phyloP scores from a whole-genome alignment of 139 green algal species.

The Chlamydomonas urium region DNA sequence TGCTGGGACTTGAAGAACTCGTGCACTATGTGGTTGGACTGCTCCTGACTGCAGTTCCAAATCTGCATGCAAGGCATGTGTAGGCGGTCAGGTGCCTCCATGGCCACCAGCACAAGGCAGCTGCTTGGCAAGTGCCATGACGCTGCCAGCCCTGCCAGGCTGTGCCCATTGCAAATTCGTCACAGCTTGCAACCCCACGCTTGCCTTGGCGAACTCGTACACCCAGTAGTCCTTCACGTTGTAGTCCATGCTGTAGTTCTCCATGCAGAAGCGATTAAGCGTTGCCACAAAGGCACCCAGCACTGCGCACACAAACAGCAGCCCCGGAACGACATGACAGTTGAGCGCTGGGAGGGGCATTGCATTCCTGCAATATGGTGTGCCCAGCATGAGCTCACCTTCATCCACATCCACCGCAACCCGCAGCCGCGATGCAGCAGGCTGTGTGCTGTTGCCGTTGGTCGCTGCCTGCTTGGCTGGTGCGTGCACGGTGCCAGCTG shows the following conservation, averaged over 20 bases:
- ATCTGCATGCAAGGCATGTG: constrained; percentile 51
- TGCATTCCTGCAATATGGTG: not conserved
- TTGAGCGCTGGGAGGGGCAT: not conserved
- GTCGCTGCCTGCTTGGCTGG: too few relatives aligned
- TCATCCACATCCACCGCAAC: constrained; percentile 83
- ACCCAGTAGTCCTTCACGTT: constrained; percentile 74
- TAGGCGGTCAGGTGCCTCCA: too few relatives aligned
- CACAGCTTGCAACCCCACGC: too few relatives aligned
- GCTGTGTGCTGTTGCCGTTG: too few relatives aligned
- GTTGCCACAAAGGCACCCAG: constrained; percentile 78
- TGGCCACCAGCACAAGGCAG: not conserved
- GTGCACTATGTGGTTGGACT: constrained; percentile 84
- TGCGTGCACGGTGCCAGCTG: too few relatives aligned
- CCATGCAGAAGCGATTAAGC: constrained; percentile 78
- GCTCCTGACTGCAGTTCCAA: constrained; percentile 80
- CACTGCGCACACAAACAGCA: constrained; percentile 44
- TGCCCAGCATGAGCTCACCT: constrained; percentile 39
- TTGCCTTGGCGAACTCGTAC: constrained; percentile 89
- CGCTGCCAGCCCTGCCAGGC: too few relatives aligned
- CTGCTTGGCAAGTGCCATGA: too few relatives aligned
- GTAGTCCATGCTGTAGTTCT: constrained; percentile 72
- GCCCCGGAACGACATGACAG: too few relatives aligned
- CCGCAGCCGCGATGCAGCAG: constrained; percentile 32
- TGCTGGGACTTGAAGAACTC: constrained; percentile 90
- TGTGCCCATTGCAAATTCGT: too few relatives aligned